Evolutionary conservation across 192 early-diverging fungal genomes (phyloP), one percentile per base, ranked within the genome.

Genomic region (Thamnidium elegans): DNA sequence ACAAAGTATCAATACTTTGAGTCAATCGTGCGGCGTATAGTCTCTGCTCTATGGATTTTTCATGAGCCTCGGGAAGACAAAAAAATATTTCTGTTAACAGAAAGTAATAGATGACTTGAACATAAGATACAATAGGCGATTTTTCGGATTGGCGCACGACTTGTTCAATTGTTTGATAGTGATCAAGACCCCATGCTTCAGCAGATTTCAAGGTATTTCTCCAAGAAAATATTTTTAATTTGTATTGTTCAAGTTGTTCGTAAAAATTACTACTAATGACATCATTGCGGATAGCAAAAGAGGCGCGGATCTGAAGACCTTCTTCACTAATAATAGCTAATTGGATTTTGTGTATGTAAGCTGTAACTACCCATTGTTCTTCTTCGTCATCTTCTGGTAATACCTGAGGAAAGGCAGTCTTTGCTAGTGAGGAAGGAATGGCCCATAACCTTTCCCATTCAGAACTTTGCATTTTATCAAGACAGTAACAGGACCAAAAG

Each of bases 391-490:
- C 36, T 3, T 4, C 36, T 39, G 36, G 36, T 39, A 39, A 39
- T 39, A 39, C 1, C 9, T 39, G 36, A 39, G 36, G 36, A 9
- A 39, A 39, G 4, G 36, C 36, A 39, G 36, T 39, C 36, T 39
- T 39, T 6, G 9, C 9, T 4, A 39, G 9, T 39, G 36, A 39
- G 5, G 36, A 39, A 0, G 36, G 36, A 10, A 39, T 39, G 36
- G 36, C 5, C 36, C 36, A 39, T 39, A 10, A 39, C 7, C 67
- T 30, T 17, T 62, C 58, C 30, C 48, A 52, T 7, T 32, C 34
- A 9, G 39, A 30, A 15, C 67, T 68, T 31, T 61, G 67, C n/a
- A 51, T 32, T 31, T 68, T 68, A 42, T 68, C 67, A 13, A 68
- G 17, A 21, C 39, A 50, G 20, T 62, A 68, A 46, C 67, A 68